Conservation (phyloP, 2,329 filamentous ascomycete genomes). For the Phyllosticta citrichinensis region DNA sequence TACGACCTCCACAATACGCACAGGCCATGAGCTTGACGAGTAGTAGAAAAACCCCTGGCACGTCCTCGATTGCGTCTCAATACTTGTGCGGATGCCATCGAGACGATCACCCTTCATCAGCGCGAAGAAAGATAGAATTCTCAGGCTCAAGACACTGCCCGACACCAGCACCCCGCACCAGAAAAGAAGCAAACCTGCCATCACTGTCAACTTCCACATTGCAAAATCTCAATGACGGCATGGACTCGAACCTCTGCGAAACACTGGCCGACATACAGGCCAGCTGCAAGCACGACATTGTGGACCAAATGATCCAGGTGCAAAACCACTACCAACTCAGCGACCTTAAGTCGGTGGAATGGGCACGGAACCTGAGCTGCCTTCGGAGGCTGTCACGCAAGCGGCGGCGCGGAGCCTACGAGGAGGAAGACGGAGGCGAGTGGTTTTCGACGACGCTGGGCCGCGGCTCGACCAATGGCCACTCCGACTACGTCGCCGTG, state of each 20-base stretch:
- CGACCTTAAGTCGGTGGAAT: constrained; percentile 5
- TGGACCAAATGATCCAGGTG: constrained; percentile 37
- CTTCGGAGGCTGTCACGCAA: not conserved
- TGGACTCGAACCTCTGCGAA: not conserved
- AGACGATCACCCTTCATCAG: too few species aligned
- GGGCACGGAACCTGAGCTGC: constrained; percentile 4
- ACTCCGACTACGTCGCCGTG: constrained; percentile 3
- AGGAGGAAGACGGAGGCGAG: not conserved
- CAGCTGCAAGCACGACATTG: constrained; percentile 35
- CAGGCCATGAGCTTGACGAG: not conserved
- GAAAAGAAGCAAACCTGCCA: too few species aligned
- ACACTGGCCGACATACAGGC: constrained; percentile 24
- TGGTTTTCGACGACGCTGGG: constrained; percentile 7
- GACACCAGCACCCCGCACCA: too few species aligned
- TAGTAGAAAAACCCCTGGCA: not conserved
- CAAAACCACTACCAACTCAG: constrained; percentile 25
- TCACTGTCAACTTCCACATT: not conserved
- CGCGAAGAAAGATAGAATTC: too few species aligned
- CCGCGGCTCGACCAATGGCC: constrained; percentile 15
- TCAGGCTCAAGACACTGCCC: too few species aligned
- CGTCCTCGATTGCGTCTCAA: not conserved
- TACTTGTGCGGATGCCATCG: not conserved
- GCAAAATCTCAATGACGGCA: not conserved
- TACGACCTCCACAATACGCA: not conserved
- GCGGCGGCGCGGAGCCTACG: not conserved